Evolutionary conservation across 352 stramenopile genomes (phyloP), one percentile per base, ranked within the genome.

Genomic region (Elongisporangium prolatum): DNA sequence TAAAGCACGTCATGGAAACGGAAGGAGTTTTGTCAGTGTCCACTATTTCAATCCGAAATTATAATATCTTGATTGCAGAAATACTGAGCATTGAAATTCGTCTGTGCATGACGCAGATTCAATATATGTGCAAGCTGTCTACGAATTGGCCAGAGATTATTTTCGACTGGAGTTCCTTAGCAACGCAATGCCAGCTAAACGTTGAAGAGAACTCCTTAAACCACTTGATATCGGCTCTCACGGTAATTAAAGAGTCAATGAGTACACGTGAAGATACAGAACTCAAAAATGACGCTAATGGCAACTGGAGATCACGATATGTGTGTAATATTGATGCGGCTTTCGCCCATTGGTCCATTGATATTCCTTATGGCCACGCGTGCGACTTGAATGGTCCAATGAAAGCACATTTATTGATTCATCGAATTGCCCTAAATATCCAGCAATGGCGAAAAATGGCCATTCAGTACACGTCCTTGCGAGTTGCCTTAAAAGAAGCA

Each of bases 361-460:
- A 60, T 2, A 50, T 74, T 50, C 76, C 76, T 0, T 86, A 79
- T 13, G 66, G 63, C 13, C 56, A 68, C 20, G 63, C 38, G 57
- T 44, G 10, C 53, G 7, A 21, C 13, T 49, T 52, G 13, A 57
- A 67, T 34, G 69, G 66, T n/a, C 57, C 58, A 9, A 74, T 71
- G 18, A n/a, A 65, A 4, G 69, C 75, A 22, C 56, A 63, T 10
- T 34, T 81, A 0, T 50, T 73, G 1, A 21, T 84, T 6, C 52
- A 60, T n/a, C 69, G 86, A 6, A 38, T 88, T 2, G 68, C 63
- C 4, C 63, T 88, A 47, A 80, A 71, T 37, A 60, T 73, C 11
- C 67, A 69, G 9, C 81, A 91, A 56, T 83, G 89, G 11, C 77
- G 86, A 48, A 75, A 79, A 11, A 16, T 87, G 6, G 51, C 47